Conservation (phyloP, 2,329 filamentous ascomycete species). For the Aureobasidium subglaciale region DNA sequence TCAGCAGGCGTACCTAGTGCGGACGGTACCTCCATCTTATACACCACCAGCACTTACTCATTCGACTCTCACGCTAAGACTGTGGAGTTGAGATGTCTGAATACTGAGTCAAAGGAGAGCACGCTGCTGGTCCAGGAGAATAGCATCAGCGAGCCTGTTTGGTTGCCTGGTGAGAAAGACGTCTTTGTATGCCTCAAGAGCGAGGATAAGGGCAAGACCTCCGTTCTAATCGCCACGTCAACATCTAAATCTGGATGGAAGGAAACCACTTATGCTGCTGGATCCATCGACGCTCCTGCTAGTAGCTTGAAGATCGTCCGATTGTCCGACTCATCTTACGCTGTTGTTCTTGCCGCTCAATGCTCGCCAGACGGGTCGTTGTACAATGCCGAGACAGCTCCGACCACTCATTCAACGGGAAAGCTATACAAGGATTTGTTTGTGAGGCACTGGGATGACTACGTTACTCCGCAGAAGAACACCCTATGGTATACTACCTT, state of each 20-base stretch:
- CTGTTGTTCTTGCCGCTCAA: slow-evolving; percentile 49
- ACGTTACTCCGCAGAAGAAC: slow-evolving; percentile 60
- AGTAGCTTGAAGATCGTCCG: slow-evolving; percentile 41
- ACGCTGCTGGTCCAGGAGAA: slow-evolving; percentile 58
- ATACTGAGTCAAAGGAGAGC: slow-evolving; percentile 60
- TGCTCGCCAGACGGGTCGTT: slow-evolving; percentile 63
- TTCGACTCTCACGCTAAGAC: slow-evolving; percentile 67
- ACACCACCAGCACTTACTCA: slow-evolving; percentile 68
- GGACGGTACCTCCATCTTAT: slow-evolving; percentile 57
- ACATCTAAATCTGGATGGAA: slow-evolving; percentile 20
- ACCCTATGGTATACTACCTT: slow-evolving; percentile 67
- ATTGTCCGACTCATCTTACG: slow-evolving; percentile 32
- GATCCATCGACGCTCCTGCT: slow-evolving; percentile 39
- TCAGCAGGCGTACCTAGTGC: slow-evolving; percentile 64
- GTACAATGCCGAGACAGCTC: slow-evolving; percentile 43
- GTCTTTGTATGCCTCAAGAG: slow-evolving; percentile 49
- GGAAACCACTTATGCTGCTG: slow-evolving; percentile 30
- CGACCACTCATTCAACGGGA: slow-evolving; percentile 40
- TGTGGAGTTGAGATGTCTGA: slow-evolving; percentile 62
- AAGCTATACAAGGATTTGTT: slow-evolving; percentile 45
- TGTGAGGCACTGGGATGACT: slow-evolving; percentile 49
- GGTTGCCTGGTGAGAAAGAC: slow-evolving; percentile 63
- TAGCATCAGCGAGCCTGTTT: slow-evolving; percentile 63
- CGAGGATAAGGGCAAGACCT: slow-evolving; percentile 34
- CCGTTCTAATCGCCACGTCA: slow-evolving; percentile 27